Percentiles rank a stretch among this genome's conserved stretches.
Conservation (phyloP, 192 early-diverging fungal species). For the Backusella tuberculispora region DNA sequence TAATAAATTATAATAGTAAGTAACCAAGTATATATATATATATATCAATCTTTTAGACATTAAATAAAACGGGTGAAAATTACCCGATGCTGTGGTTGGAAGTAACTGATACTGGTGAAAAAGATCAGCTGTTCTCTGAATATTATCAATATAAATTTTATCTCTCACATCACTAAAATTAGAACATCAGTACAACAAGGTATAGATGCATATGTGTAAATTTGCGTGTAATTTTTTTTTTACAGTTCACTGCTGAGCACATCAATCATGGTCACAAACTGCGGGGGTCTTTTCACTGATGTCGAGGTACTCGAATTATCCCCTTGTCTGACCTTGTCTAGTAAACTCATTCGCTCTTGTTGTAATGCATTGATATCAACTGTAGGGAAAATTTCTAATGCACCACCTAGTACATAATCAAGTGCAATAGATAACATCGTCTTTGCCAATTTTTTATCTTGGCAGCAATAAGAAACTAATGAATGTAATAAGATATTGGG, state of each 20-base stretch:
- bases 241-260: constrained; percentile 23
- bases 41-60: neutral
- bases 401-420: constrained; percentile 20
- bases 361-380: constrained; percentile 27
- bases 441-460: constrained; percentile 24
- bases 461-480: constrained; percentile 20
- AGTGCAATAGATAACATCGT: constrained; percentile 18
- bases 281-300: constrained; percentile 20
- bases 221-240: neutral
- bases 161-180: constrained; percentile 26
- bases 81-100: constrained; percentile 11
- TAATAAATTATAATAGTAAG: neutral
- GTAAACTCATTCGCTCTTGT: constrained; percentile 19
- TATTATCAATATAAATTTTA: constrained; percentile 39
- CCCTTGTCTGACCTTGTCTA: constrained; percentile 16
- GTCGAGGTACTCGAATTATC: neutral
- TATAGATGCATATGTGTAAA: neutral
- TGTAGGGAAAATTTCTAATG: constrained; percentile 25
- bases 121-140: constrained; percentile 28
- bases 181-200: constrained; percentile 3
- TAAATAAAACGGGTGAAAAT: neutral
- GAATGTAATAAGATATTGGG: neutral
- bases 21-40: neutral
- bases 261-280: constrained; percentile 22
- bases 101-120: constrained; percentile 14